A percentile compares a stretch with the other conserved stretches of the same genome.
These are phyloP conservation scores for Penicillium daleae DNA, from an alignment of 495 filamentous ascomycete species.

Conservation along the genomic window DNA sequence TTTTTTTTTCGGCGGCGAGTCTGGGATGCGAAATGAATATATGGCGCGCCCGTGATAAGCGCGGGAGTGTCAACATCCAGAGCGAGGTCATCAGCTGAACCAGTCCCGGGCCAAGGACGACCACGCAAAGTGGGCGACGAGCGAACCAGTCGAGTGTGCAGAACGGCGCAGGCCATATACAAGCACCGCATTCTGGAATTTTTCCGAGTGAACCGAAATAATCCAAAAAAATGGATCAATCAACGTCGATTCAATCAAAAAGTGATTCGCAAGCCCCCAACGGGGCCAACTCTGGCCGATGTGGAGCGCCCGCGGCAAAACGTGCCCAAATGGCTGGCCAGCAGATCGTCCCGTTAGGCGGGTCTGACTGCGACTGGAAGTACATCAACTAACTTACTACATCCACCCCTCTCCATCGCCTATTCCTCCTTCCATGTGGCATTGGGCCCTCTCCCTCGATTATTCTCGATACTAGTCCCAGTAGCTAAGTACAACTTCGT, in stretches of 20 bases:
- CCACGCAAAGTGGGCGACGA: neutral
- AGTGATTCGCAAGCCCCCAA: too few species aligned
- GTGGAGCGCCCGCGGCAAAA: conserved; percentile 31
- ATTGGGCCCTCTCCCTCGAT: neutral
- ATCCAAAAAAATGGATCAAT: neutral
- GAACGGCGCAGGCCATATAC: neutral
- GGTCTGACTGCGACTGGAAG: neutral
- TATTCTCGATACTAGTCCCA: neutral
- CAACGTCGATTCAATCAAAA: too few species aligned
- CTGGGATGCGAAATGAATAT: conserved; percentile 5
- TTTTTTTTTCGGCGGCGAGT: neutral
- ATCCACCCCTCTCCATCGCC: neutral
- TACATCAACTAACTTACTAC: neutral
- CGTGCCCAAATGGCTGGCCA: conserved; percentile 46
- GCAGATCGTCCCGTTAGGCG: conserved; percentile 18
- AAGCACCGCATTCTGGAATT: neutral
- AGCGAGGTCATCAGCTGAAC: neutral
- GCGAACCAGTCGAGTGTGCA: neutral
- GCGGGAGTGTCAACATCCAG: conserved; percentile 6
- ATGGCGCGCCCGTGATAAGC: conserved; percentile 21
- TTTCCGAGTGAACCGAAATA: conserved; percentile 5
- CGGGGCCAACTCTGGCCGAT: neutral
- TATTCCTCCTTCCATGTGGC: conserved; percentile 30
- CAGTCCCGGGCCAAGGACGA: neutral
- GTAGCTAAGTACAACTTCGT: neutral